phyloP scores from a whole-genome alignment of 2,329 filamentous ascomycete species.

The Apiospora hydei region DNA sequence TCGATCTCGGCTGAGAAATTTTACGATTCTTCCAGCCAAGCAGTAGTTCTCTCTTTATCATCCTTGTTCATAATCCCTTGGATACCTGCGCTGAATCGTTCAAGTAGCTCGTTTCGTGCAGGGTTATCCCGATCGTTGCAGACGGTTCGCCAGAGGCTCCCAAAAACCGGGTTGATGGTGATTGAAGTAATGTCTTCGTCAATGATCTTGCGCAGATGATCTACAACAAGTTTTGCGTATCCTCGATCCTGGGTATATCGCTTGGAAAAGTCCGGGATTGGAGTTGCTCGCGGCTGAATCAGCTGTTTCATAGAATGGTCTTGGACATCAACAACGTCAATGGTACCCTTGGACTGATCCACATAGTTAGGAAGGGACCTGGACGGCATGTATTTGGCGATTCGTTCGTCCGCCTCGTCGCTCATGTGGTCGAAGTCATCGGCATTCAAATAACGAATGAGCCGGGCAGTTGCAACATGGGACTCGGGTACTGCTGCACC shows the following conservation, averaged over 20 bases:
- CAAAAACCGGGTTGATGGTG: conserved; percentile 58
- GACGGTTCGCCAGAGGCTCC: conserved; percentile 55
- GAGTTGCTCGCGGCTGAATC: conserved; percentile 23
- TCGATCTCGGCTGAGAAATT: conserved; percentile 54
- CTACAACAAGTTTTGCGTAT: conserved; percentile 48
- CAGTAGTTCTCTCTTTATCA: conserved; percentile 50
- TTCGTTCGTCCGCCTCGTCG: conserved; percentile 9
- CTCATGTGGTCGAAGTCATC: not conserved
- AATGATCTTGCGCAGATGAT: conserved; percentile 53
- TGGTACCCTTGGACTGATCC: conserved; percentile 19
- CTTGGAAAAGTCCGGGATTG: conserved; percentile 45
- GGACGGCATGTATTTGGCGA: not conserved
- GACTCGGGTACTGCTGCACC: conserved; percentile 26
- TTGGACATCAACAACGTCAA: not conserved
- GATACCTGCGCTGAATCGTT: conserved; percentile 50
- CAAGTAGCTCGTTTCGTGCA: conserved; percentile 49
- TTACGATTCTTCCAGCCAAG: conserved; percentile 60
- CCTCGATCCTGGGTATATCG: conserved; percentile 47
- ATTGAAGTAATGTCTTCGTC: conserved; percentile 51
- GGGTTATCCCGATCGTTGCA: conserved; percentile 54
- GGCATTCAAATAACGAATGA: conserved; percentile 29
- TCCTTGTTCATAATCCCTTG: conserved; percentile 42
- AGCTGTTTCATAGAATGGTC: conserved; percentile 20
- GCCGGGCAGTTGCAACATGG: conserved; percentile 23
- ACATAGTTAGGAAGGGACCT: not conserved